Evolutionary conservation across 495 filamentous ascomycete genomes (phyloP).

Genomic region (Penicillium antarcticum): DNA sequence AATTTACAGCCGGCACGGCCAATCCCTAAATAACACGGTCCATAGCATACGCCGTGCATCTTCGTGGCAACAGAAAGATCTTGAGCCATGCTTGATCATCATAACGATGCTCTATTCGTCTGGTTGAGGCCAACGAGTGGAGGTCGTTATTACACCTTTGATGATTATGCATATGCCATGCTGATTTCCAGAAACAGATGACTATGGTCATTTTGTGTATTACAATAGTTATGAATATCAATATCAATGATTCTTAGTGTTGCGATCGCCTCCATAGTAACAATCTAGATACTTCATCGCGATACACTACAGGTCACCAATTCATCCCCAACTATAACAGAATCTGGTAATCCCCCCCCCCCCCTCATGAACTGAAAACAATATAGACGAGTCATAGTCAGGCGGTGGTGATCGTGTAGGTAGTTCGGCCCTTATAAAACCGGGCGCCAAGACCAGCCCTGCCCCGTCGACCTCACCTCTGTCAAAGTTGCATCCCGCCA

Average conservation of each 20-base stretch:
- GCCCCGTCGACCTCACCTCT: neutral
- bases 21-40: neutral
- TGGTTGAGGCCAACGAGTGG: no score
- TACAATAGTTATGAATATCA: neutral
- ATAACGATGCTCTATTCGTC: no score
- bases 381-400: no score
- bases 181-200: neutral
- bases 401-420: no score
- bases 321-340: no score
- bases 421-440: neutral
- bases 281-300: no score
- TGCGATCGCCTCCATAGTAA: no score
- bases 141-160: neutral
- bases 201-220: neutral
- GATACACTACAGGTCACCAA: no score
- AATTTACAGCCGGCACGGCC: neutral
- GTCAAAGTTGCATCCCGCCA: neutral
- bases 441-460: neutral
- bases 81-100: no score
- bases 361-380: no score
- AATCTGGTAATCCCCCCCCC: no score
- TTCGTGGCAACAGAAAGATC: neutral
- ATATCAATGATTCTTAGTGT: neutral
- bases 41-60: neutral
- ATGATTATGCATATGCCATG: neutral